A percentile compares a stretch with the other conserved stretches of the same genome.
phyloP scores from a whole-genome alignment of 139 green algal species.

The Deuterostichococcus epilithicus region DNA sequence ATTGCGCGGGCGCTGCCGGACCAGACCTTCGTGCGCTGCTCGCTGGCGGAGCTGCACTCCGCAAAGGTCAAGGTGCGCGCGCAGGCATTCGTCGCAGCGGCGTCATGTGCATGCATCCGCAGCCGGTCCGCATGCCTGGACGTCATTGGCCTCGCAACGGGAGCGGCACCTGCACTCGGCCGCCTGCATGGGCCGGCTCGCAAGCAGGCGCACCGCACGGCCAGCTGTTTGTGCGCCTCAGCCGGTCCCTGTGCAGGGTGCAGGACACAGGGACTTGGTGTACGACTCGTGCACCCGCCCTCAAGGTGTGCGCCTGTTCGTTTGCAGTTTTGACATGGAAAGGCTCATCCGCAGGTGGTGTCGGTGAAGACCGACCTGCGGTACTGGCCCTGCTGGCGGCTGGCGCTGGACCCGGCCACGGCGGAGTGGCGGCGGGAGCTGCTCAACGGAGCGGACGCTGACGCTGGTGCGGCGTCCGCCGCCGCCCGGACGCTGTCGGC shows the following conservation, averaged over 20 bases:
- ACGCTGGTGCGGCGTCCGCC: too few species aligned
- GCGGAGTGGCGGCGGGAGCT: slow-evolving; percentile 47
- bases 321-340: neutral
- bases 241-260: too few species aligned
- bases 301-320: neutral
- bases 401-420: slow-evolving; percentile 46
- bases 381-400: slow-evolving; percentile 85
- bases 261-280: too few species aligned
- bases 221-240: too few species aligned
- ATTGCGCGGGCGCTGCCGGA: slow-evolving; percentile 44
- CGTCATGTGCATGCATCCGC: too few species aligned
- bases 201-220: neutral
- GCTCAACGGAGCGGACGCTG: neutral
- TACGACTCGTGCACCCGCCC: too few species aligned
- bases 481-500: too few species aligned
- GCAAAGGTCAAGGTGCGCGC: slow-evolving; percentile 45
- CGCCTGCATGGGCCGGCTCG: neutral
- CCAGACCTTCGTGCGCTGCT: slow-evolving; percentile 68
- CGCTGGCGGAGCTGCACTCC: slow-evolving; percentile 68
- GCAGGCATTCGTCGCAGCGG: neutral
- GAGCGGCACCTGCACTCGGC: neutral
- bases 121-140: too few species aligned
- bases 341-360: slow-evolving; percentile 53
- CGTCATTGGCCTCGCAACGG: neutral
- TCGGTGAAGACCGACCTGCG: slow-evolving; percentile 75